Base-by-base conservation (phyloP, 768 basidiomycete genomes). In the Mycena crocata region DNA sequence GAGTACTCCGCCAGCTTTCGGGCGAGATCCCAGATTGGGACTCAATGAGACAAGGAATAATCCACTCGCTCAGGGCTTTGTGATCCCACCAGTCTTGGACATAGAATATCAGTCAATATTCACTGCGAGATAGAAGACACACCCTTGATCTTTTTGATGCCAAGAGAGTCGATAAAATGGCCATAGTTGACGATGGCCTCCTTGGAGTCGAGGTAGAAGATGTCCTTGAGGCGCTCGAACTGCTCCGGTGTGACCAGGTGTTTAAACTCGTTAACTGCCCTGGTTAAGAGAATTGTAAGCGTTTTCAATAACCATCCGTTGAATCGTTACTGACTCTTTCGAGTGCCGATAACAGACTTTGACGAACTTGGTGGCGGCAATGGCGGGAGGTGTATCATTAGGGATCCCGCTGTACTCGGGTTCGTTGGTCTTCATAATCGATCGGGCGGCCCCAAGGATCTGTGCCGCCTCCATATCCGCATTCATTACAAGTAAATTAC, bases 31-130 rank as follows among this genome's bases (percentile, higher is more conserved):
- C 50, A 52, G n/a, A n/a, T n/a, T n/a, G n/a, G n/a, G n/a, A n/a
- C n/a, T n/a, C n/a, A n/a, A n/a, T n/a, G n/a, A n/a, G n/a, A n/a
- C n/a, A n/a, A n/a, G n/a, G n/a, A n/a, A n/a, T n/a, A n/a, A n/a
- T n/a, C n/a, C n/a, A n/a, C n/a, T n/a, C n/a, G n/a, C n/a, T n/a
- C n/a, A n/a, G n/a, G n/a, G n/a, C n/a, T n/a, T n/a, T n/a, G n/a
- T n/a, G n/a, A n/a, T n/a, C n/a, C n/a, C n/a, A n/a, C n/a, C n/a
- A n/a, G n/a, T n/a, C n/a, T n/a, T n/a, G 5, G 57, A 30, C 65
- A 70, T 12, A 69, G 71, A 21, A 73, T 42, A 34, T 71, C 74
- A 75, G 6, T 28, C 68, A 46, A 57, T 72, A 15, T 70, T 64
- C 21, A 61, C 34, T 34, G 73, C 73, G 58, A 71, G 74, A 5